A percentile compares a stretch with the other conserved stretches of the same genome.
These are phyloP conservation scores for Cyclotella baltica DNA, from an alignment of 108 stramenopile species.

Conservation along the genomic window DNA sequence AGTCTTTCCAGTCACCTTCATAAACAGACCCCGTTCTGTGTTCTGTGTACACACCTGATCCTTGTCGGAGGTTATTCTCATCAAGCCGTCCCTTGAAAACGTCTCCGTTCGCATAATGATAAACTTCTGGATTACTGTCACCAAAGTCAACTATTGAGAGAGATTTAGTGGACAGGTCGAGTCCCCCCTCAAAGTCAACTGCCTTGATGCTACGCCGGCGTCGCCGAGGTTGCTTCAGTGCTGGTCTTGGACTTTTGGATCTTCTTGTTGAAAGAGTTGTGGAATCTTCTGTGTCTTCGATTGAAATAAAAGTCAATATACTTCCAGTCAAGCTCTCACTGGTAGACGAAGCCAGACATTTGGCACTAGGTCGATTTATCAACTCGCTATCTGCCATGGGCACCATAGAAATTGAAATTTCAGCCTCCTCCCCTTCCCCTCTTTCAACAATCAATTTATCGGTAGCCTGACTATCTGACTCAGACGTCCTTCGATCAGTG, in stretches of 20 bases:
- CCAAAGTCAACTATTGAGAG: conserved; percentile 19
- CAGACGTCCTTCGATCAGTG: not conserved
- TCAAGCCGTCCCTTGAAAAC: conserved; percentile 43
- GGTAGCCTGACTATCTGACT: not conserved
- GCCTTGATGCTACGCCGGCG: conserved; percentile 6
- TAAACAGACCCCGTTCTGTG: conserved; percentile 39
- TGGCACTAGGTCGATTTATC: not conserved
- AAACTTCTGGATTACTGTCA: conserved; percentile 13
- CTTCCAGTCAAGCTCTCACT: conserved; percentile 7
- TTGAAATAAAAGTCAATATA: conserved; percentile 8
- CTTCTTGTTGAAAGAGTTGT: conserved; percentile 1
- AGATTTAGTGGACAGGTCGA: conserved; percentile 20
- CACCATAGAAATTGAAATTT: not conserved
- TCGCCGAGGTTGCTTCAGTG: not conserved
- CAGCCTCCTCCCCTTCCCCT: not conserved
- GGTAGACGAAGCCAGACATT: not conserved
- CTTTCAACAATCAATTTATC: not conserved
- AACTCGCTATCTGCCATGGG: not conserved
- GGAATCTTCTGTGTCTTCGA: conserved; percentile 25
- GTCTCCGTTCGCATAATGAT: conserved; percentile 46
- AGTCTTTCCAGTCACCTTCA: conserved; percentile 48
- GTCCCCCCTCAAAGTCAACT: conserved; percentile 10
- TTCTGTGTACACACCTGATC: conserved; percentile 41
- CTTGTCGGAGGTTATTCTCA: conserved; percentile 27
- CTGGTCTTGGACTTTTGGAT: not conserved